A percentile compares a stretch with the other conserved stretches of the same genome.
These are phyloP conservation scores for Fusarium sp. DNA, from an alignment of 2,329 filamentous ascomycete genomes.

Conservation along the genomic window DNA sequence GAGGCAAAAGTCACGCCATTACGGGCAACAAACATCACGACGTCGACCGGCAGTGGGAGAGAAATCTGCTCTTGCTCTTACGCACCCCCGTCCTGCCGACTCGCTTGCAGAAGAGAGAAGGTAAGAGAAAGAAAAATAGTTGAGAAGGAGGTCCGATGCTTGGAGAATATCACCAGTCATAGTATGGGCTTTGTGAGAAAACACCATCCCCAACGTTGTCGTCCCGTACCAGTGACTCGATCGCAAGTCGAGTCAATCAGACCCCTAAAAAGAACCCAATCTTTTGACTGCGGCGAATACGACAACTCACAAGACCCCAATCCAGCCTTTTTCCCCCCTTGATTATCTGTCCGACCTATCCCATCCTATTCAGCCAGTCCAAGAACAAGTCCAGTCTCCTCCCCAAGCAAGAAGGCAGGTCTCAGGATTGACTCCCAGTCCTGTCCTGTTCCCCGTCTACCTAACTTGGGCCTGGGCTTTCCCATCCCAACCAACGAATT, in stretches of 20 bases:
- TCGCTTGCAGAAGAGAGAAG: slow-evolving; percentile 23
- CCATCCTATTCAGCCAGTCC: not conserved
- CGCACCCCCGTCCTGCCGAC: slow-evolving; percentile 10
- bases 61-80: slow-evolving; percentile 23
- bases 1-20: slow-evolving; percentile 44
- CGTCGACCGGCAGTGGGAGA: slow-evolving; percentile 36
- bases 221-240: slow-evolving; percentile 15
- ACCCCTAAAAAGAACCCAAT: slow-evolving; percentile 8
- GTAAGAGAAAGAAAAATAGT: slow-evolving; percentile 2
- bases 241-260: slow-evolving; percentile 24
- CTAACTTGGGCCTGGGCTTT: slow-evolving; percentile 27
- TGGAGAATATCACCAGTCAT: slow-evolving; percentile 21
- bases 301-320: slow-evolving; percentile 27
- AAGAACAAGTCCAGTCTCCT: not conserved
- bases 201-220: slow-evolving; percentile 17
- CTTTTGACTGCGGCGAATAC: slow-evolving; percentile 33
- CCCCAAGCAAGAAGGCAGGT: slow-evolving; percentile 15
- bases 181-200: slow-evolving; percentile 3
- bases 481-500: slow-evolving; percentile 38
- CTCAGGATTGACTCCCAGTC: slow-evolving; percentile 32
- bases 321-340: slow-evolving; percentile 13
- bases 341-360: not conserved
- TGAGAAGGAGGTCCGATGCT: slow-evolving; percentile 1
- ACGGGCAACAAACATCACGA: slow-evolving; percentile 41
- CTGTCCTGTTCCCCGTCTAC: slow-evolving; percentile 32